phyloP scores from a whole-genome alignment of 106 monocot genomes.

The Amphibolis antarctica region DNA sequence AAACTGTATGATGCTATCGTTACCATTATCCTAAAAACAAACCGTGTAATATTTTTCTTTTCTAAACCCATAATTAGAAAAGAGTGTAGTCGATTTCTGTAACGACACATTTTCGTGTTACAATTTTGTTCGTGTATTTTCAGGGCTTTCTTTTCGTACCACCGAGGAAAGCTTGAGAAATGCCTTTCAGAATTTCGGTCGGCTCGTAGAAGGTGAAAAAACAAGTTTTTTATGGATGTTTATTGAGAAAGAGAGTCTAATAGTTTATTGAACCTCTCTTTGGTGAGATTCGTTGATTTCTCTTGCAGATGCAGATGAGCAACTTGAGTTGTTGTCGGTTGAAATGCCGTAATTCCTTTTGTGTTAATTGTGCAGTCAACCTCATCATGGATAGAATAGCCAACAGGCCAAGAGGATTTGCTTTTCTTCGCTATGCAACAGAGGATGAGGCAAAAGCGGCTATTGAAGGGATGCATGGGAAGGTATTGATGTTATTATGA shows the following conservation, averaged over 20 bases:
- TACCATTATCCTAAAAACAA: no score
- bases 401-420: conserved; percentile 80
- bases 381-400: conserved; percentile 87
- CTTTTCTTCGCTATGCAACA: conserved; percentile 67
- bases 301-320: not conserved
- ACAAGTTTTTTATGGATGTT: not conserved
- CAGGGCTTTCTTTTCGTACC: conserved; percentile 86
- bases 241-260: not conserved
- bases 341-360: not conserved
- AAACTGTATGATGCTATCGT: no score
- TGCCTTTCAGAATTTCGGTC: conserved; percentile 78
- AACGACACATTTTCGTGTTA: no score
- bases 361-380: conserved; percentile 40
- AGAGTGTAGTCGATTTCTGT: no score
- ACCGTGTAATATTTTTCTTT: no score
- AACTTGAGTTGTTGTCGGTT: no score
- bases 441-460: conserved; percentile 66
- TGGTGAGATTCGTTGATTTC: not conserved
- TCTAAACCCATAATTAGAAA: no score
- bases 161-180: conserved; percentile 56
- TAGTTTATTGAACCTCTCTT: not conserved
- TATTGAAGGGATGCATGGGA: conserved; percentile 95
- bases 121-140: no score
- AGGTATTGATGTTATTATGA: conserved; percentile 26
- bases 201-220: conserved; percentile 69